Conservation (phyloP, 2,329 filamentous ascomycete species). For the Graphilbum sp. region DNA sequence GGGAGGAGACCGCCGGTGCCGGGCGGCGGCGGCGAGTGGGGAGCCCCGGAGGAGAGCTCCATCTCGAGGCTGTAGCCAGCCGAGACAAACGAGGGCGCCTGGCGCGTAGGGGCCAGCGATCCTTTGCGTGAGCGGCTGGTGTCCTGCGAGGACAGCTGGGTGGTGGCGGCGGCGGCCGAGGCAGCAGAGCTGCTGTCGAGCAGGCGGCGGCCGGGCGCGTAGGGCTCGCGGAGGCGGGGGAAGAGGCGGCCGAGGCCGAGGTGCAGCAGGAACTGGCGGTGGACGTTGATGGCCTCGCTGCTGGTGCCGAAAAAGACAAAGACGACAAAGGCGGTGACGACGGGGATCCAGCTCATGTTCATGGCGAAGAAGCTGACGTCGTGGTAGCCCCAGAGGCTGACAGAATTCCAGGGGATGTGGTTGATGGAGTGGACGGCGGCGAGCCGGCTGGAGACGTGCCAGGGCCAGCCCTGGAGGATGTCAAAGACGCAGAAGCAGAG, state of each 20-base stretch:
- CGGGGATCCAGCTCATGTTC: constrained; percentile 32
- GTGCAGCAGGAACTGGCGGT: constrained; percentile 22
- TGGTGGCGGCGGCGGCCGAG: background rate
- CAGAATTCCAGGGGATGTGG: constrained; percentile 26
- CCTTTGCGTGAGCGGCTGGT: background rate
- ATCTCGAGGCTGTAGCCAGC: too few species aligned
- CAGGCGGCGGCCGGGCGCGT: constrained; percentile 11
- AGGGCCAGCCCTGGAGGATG: constrained; percentile 16
- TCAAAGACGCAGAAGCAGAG: constrained; percentile 24
- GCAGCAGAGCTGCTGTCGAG: constrained; percentile 1
- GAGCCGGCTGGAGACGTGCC: constrained; percentile 23
- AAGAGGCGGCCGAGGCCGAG: constrained; percentile 28
- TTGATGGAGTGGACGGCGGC: constrained; percentile 20
- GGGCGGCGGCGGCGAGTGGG: too few species aligned
- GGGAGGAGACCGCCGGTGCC: too few species aligned
- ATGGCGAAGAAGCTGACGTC: constrained; percentile 21
- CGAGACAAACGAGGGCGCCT: too few species aligned
- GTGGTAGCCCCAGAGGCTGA: constrained; percentile 27
- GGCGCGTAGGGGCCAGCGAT: too few species aligned
- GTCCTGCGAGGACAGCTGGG: background rate
- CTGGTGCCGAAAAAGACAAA: constrained; percentile 40
- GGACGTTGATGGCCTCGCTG: constrained; percentile 33
- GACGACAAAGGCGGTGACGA: constrained; percentile 29
- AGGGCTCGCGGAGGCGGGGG: constrained; percentile 20
- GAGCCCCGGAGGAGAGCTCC: too few species aligned